Evolutionary conservation across 805 yeast species (phyloP).

Genomic region (Pichia nanzhaoensis): DNA sequence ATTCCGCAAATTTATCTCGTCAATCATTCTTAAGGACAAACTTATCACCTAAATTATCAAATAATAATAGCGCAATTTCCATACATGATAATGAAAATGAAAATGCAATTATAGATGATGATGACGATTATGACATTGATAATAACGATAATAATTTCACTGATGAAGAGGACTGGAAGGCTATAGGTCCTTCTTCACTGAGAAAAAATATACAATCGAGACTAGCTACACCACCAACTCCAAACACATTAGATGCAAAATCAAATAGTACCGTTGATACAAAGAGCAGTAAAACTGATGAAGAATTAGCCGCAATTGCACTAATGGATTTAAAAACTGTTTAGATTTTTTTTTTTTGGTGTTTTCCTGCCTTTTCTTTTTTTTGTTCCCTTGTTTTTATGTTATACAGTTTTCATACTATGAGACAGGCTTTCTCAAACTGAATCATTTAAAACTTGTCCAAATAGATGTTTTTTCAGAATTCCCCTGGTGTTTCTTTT

Average conservation of each 20-base stretch:
- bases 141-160: constrained; percentile 35
- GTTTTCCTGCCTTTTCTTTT: too few species aligned
- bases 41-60: constrained; percentile 21
- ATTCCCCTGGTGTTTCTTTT: neutral
- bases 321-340: constrained; percentile 31
- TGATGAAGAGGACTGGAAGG: constrained; percentile 96
- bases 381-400: neutral
- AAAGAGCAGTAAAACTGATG: constrained; percentile 20
- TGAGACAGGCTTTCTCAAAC: constrained; percentile 5
- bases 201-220: constrained; percentile 22
- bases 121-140: constrained; percentile 3
- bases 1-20: constrained; percentile 29
- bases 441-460: neutral
- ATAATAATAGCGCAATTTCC: constrained; percentile 19
- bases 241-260: constrained; percentile 5
- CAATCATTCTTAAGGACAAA: constrained; percentile 36
- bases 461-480: too few species aligned
- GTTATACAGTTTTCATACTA: neutral
- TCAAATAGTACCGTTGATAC: constrained; percentile 7
- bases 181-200: constrained; percentile 73
- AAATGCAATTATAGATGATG: constrained; percentile 19
- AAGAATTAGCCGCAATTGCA: constrained; percentile 32
- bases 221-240: constrained; percentile 19
- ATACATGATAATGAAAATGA: constrained; percentile 20
- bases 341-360: neutral